Evolutionary conservation across 768 basidiomycete species (phyloP).

Genomic region (Agaricus sinodeliciosus): DNA sequence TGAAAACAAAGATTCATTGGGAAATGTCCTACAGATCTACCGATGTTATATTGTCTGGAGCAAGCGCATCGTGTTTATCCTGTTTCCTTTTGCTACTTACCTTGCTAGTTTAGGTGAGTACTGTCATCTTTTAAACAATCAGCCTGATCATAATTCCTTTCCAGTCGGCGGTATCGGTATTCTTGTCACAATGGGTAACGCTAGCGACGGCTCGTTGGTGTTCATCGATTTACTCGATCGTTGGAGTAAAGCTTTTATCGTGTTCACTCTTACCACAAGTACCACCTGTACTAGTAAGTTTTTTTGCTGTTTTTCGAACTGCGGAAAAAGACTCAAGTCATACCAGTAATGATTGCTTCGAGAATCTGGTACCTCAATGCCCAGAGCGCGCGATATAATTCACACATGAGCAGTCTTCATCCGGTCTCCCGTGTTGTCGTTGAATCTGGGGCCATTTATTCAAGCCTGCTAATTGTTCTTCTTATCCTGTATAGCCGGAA

Average conservation of each 20-base stretch:
- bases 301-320: neutral
- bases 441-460: constrained; percentile 32
- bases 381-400: constrained; percentile 15
- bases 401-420: constrained; percentile 17
- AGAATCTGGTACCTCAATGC: constrained; percentile 29
- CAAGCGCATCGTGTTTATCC: constrained; percentile 16
- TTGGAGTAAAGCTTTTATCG: constrained; percentile 34
- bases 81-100: constrained; percentile 22
- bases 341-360: constrained; percentile 22
- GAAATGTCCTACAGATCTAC: constrained; percentile 17
- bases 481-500: constrained; percentile 25
- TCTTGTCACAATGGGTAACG: constrained; percentile 23
- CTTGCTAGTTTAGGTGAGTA: constrained; percentile 23
- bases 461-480: constrained; percentile 23
- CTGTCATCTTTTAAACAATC: neutral
- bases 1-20: neutral
- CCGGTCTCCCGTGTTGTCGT: constrained; percentile 29
- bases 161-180: constrained; percentile 24
- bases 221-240: constrained; percentile 25
- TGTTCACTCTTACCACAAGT: constrained; percentile 29
- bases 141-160: neutral
- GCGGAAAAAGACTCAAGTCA: neutral
- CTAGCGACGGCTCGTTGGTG: constrained; percentile 21
- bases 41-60: constrained; percentile 28
- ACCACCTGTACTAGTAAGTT: constrained; percentile 27